A percentile compares a stretch with the other conserved stretches of the same genome.
Evolutionary conservation across 2,329 filamentous ascomycete genomes (phyloP).

Genomic region (Diaporthe vexans): DNA sequence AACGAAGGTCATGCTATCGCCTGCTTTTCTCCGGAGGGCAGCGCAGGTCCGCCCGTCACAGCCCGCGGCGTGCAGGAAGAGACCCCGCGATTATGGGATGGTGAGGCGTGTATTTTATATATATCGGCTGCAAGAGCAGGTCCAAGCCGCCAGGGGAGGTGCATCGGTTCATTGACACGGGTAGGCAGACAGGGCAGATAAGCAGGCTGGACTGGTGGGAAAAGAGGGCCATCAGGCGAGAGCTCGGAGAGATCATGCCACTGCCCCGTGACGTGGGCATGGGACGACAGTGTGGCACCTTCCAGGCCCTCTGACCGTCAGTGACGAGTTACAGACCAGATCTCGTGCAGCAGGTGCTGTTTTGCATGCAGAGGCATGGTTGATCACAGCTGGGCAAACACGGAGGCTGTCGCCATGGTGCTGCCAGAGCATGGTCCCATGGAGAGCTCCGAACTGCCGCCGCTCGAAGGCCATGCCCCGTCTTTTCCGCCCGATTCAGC

Average conservation of each 20-base stretch:
- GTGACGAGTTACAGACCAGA: slow-evolving; percentile 19
- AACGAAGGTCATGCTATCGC: slow-evolving; percentile 18
- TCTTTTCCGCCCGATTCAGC: slow-evolving; percentile 16
- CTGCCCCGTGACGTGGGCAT: slow-evolving; percentile 29
- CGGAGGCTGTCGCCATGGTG: slow-evolving; percentile 13
- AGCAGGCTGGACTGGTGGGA: slow-evolving; percentile 3
- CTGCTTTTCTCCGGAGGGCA: slow-evolving; percentile 19
- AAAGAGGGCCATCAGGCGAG: slow-evolving; percentile 36
- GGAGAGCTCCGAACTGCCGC: slow-evolving; percentile 29
- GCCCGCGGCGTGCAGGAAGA: background rate
- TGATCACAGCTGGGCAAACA: slow-evolving; percentile 21
- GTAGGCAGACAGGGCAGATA: slow-evolving; percentile 15
- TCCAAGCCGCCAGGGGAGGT: background rate
- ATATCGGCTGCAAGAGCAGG: slow-evolving; percentile 7
- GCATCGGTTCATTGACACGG: slow-evolving; percentile 11
- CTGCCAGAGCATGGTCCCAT: background rate
- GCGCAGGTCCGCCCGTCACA: slow-evolving; percentile 8
- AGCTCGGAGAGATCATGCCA: slow-evolving; percentile 40
- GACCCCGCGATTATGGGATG: slow-evolving; percentile 27
- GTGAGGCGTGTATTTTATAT: slow-evolving; percentile 33
- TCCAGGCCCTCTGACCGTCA: slow-evolving; percentile 13
- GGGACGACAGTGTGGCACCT: slow-evolving; percentile 27
- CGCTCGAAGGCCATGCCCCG: background rate
- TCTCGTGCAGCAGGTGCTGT: slow-evolving; percentile 16
- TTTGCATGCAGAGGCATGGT: background rate